Evolutionary conservation across 352 stramenopile species (phyloP), one percentile per base, ranked within the genome.

Genomic region (Phytopythium cucurbitacearum): DNA sequence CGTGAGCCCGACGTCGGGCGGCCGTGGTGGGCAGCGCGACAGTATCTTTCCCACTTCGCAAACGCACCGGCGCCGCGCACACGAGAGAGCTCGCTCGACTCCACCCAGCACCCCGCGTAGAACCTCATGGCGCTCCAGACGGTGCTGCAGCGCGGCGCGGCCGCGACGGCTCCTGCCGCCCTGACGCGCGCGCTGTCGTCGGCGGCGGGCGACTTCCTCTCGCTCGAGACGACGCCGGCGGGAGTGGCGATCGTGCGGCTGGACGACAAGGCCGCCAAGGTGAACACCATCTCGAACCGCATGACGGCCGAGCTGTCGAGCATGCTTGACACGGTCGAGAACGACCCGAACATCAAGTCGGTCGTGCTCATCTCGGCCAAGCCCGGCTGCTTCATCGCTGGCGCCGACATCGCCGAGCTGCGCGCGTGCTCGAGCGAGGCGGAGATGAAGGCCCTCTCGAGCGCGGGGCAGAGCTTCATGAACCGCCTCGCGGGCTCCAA

Each of bases 291-390:
- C 54, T 96, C 78, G 60, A 89, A 94, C 68, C 90, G 87, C 46
- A 80, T 98, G 57, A 91, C 84, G 52, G 71, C 82, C 15, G 94
- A 98, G 73, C 87, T 96, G 49, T 65, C 85, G 61, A 51, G 60
- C 53, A 80, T 98, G 64, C 92, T 95, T 39, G 79, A 91, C 38
- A 90, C 91, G 37, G 88, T 98, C 61, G 74, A 96, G 56, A 80
- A 67, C 61, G 93, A 98, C 67, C 56, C 71, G 12, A 80, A 79
- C 53, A 89, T 99, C 66, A 98, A 98, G 79, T 96, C 92, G 28
- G 92, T 98, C 37, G 96, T 99, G 59, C 97, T 99, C 72, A 96
- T 98, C 39, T 99, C 95, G 21, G 90, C 76, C 56, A 99, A 99
- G 69, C 88, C 93, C 0, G 94, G 96, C 50, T 98, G 96, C 72